Evolutionary conservation across 176 grass and related monocot species (phyloP).

Genomic region (Phragmites australis): DNA sequence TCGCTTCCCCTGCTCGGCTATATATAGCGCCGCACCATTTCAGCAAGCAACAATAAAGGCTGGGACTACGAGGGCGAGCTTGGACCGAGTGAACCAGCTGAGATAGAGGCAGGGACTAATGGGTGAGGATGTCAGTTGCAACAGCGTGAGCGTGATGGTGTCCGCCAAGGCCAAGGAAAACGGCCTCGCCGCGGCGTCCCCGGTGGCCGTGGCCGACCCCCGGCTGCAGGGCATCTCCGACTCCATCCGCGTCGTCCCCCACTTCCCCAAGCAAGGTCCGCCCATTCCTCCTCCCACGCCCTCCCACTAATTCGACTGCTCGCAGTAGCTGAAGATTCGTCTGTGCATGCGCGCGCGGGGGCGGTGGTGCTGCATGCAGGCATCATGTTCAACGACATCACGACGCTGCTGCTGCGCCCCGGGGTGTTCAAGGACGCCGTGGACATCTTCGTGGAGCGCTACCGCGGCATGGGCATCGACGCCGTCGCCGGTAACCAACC

Average conservation of each 20-base stretch:
- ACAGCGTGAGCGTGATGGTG: conserved; percentile 29
- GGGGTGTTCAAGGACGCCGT: conserved; percentile 82
- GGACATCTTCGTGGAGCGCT: conserved; percentile 90
- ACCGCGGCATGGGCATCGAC: conserved; percentile 65
- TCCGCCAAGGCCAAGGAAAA: conserved; percentile 33
- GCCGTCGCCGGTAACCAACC: conserved; percentile 72
- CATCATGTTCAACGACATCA: conserved; percentile 99
- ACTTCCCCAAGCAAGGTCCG: conserved; percentile 87
- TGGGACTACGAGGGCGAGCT: background rate
- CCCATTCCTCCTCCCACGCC: no score
- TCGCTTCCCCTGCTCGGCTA: conserved; percentile 16
- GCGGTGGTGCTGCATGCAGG: conserved; percentile 42
- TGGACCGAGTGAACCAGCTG: background rate
- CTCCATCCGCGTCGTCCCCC: conserved; percentile 88
- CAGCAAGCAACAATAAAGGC: conserved; percentile 39
- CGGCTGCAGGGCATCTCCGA: conserved; percentile 76
- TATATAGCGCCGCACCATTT: conserved; percentile 43
- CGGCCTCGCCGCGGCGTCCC: conserved; percentile 1
- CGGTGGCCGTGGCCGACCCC: conserved; percentile 36
- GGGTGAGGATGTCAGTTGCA: conserved; percentile 54
- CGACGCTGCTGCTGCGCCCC: conserved; percentile 77
- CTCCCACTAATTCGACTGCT: background rate
- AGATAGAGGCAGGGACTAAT: conserved; percentile 19
- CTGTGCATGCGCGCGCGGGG: background rate
- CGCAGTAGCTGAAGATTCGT: no score